Percentiles rank a stretch among this genome's conserved stretches.
Conservation (phyloP, 768 basidiomycete genomes). For the Mycena crocata region DNA sequence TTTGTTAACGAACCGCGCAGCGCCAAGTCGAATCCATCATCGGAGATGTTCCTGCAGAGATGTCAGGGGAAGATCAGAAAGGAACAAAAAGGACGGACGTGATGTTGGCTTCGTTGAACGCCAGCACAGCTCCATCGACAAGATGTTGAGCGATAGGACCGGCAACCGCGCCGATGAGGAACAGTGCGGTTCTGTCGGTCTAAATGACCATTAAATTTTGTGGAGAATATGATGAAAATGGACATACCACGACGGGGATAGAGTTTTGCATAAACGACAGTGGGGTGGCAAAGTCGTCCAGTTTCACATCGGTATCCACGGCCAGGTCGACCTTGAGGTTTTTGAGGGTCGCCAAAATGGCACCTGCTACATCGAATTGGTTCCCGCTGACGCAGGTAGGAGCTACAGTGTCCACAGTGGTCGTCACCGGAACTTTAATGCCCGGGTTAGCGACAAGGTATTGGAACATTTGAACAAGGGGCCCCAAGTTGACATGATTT, state of each 20-base stretch:
- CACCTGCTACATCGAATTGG: slow-evolving; percentile 70
- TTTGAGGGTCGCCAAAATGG: slow-evolving; percentile 72
- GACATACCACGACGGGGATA: slow-evolving; percentile 49
- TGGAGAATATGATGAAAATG: not conserved
- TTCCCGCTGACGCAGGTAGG: slow-evolving; percentile 75
- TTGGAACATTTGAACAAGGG: slow-evolving; percentile 65
- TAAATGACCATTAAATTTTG: slow-evolving; percentile 37
- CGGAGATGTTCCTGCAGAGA: slow-evolving; percentile 57
- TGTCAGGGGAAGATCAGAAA: not conserved
- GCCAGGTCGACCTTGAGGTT: slow-evolving; percentile 69
- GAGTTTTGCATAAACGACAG: slow-evolving; percentile 26
- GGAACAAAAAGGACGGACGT: slow-evolving; percentile 49
- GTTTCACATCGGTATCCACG: slow-evolving; percentile 62
- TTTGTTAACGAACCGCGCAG: slow-evolving; percentile 71
- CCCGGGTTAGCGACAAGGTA: slow-evolving; percentile 62
- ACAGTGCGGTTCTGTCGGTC: slow-evolving; percentile 73
- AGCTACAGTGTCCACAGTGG: slow-evolving; percentile 61
- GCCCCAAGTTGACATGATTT: slow-evolving; percentile 71
- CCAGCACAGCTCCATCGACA: slow-evolving; percentile 65
- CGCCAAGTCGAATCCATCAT: slow-evolving; percentile 72
- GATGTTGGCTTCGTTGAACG: slow-evolving; percentile 70
- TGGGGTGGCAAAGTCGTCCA: slow-evolving; percentile 64
- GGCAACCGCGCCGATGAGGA: slow-evolving; percentile 78
- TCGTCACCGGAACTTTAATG: slow-evolving; percentile 64
- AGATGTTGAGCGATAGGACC: slow-evolving; percentile 74